Conservation (phyloP, 2,329 filamentous ascomycete species). For the Sclerotinia glacialis region DNA sequence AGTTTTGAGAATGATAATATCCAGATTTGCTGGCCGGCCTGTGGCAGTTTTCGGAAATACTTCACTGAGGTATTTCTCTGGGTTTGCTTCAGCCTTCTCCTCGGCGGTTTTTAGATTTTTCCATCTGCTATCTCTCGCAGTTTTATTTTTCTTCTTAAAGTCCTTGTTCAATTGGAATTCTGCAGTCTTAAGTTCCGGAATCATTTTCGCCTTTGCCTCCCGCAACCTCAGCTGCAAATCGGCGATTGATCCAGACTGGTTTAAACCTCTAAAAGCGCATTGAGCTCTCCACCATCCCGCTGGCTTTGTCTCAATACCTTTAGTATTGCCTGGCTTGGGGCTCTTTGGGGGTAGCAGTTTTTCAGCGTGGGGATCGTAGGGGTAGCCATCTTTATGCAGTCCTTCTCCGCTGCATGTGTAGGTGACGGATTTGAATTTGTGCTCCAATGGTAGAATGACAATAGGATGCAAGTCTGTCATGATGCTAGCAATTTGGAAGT, state of each 20-base stretch:
- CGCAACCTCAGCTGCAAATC: constrained; percentile 27
- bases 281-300: constrained; percentile 29
- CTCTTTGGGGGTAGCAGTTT: constrained; percentile 27
- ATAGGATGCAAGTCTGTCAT: constrained; percentile 28
- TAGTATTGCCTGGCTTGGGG: constrained; percentile 21
- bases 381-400: constrained; percentile 26
- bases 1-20: constrained; percentile 27
- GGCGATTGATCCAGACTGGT: constrained; percentile 24
- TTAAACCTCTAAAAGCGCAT: constrained; percentile 28
- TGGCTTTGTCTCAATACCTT: constrained; percentile 25
- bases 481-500: background rate
- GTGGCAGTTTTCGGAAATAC: constrained; percentile 25
- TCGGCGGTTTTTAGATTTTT: constrained; percentile 23
- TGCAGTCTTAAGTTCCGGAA: constrained; percentile 23
- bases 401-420: constrained; percentile 28
- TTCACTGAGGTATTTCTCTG: constrained; percentile 23
- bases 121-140: constrained; percentile 21
- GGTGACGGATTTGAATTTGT: constrained; percentile 27
- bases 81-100: constrained; percentile 25
- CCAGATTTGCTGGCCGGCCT: constrained; percentile 26
- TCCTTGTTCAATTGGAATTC: constrained; percentile 28
- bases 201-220: constrained; percentile 29
- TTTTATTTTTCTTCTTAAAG: constrained; percentile 24
- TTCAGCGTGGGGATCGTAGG: constrained; percentile 27
- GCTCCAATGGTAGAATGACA: constrained; percentile 24